Percentiles rank a stretch among this genome's conserved stretches.
These are phyloP conservation scores for Borealophlyctis nickersoniae DNA, from an alignment of 192 early-diverging fungal genomes.

Conservation along the genomic window DNA sequence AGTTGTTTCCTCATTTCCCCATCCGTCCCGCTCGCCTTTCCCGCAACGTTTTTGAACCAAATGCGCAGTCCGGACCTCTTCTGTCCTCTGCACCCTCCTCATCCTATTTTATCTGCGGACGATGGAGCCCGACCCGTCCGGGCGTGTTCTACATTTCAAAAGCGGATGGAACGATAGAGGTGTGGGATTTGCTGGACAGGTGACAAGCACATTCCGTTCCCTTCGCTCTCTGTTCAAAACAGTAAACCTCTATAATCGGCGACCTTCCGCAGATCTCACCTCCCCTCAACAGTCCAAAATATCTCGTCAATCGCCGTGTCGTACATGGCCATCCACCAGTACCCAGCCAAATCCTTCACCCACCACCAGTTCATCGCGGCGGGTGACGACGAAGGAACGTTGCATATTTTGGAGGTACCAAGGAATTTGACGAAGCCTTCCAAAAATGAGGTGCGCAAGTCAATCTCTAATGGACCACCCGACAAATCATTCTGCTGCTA, in stretches of 20 bases:
- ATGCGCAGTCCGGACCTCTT: slow-evolving; percentile 46
- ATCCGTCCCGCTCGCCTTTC: not conserved
- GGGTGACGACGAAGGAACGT: slow-evolving; percentile 62
- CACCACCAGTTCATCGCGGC: slow-evolving; percentile 56
- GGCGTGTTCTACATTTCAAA: slow-evolving; percentile 62
- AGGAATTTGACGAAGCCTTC: slow-evolving; percentile 44
- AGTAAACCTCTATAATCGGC: too few relatives aligned
- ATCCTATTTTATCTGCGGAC: slow-evolving; percentile 43
- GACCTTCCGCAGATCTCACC: slow-evolving; percentile 45
- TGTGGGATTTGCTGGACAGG: slow-evolving; percentile 62
- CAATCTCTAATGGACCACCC: not conserved
- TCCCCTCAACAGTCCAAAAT: slow-evolving; percentile 46
- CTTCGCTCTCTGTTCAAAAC: not conserved
- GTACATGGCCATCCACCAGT: slow-evolving; percentile 47
- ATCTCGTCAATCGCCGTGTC: slow-evolving; percentile 50
- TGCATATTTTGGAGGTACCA: slow-evolving; percentile 63
- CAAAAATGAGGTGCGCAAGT: slow-evolving; percentile 53
- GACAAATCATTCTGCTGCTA: not conserved
- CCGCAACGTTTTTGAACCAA: too few relatives aligned
- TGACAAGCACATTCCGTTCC: slow-evolving; percentile 1
- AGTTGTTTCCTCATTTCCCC: not conserved
- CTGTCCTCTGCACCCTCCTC: slow-evolving; percentile 38
- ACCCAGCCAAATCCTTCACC: slow-evolving; percentile 32
- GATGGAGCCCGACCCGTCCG: slow-evolving; percentile 62
- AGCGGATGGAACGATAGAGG: slow-evolving; percentile 56